Evolutionary conservation across 352 stramenopile species (phyloP).

Genomic region (Phytophthora citricola): DNA sequence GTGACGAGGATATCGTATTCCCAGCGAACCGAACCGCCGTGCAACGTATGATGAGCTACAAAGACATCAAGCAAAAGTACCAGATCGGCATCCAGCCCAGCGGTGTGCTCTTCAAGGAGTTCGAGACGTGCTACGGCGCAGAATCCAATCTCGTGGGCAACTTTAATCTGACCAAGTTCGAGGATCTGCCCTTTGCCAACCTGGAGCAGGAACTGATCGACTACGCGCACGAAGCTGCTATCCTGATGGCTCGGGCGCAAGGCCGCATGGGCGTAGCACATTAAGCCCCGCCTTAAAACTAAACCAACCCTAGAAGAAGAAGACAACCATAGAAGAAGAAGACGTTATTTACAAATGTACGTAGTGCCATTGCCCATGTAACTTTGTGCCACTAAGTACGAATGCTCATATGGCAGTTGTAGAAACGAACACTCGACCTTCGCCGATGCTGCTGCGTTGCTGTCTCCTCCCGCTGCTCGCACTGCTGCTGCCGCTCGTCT

Average conservation of each 20-base stretch:
- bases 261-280: constrained; percentile 16
- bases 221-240: constrained; percentile 59
- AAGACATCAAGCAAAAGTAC: constrained; percentile 54
- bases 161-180: constrained; percentile 54
- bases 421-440: constrained; percentile 15
- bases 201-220: constrained; percentile 57
- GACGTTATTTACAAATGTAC: constrained; percentile 36
- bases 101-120: constrained; percentile 52
- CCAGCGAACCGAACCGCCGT: constrained; percentile 24
- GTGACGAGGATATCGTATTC: constrained; percentile 13
- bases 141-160: constrained; percentile 40
- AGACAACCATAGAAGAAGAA: constrained; percentile 28
- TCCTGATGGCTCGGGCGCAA: constrained; percentile 30
- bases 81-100: constrained; percentile 51
- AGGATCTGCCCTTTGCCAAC: constrained; percentile 48
- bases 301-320: not conserved
- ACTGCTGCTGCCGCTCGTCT: constrained; percentile 18
- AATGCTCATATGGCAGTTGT: constrained; percentile 5
- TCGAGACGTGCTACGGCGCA: constrained; percentile 60
- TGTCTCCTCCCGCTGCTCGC: constrained; percentile 14
- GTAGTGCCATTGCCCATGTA: not conserved
- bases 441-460: constrained; percentile 15
- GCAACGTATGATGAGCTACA: constrained; percentile 50
- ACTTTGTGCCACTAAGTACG: constrained; percentile 17
- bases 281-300: not conserved